Base-by-base conservation (phyloP, 495 filamentous ascomycete species). In the Daldinia bambusicola region DNA sequence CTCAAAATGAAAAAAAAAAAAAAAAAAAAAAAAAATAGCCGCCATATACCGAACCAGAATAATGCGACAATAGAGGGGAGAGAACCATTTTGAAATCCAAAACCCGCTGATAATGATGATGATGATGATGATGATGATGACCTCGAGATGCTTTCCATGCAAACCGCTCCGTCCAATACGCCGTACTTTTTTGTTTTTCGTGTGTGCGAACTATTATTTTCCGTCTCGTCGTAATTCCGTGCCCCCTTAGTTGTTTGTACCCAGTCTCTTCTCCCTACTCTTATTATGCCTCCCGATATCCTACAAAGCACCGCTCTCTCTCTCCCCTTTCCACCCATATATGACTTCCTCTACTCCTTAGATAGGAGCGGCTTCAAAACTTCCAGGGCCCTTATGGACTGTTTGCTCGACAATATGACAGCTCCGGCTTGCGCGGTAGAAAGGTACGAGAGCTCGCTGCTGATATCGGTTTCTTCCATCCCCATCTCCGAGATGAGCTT, bases 401-500 rank as follows among this genome's bases (percentile, higher is more conserved):
- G 91, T 66, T 90, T 87, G 73, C 89, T 85, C 0, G 87, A 87
- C 62, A 99, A 87, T 70, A 99, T 92, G 8, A 99, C 95, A 2
- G 93, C 95, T 6, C 95, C 95, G 0, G 95, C 93, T 48, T 91
- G 86, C 12, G 93, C 93, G 2, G 95, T 98, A 70, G 89, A 92
- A 63, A 98, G 82, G 74, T 97, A 99, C 64, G 89, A 92, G 82
- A 99, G 89, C 79, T 97, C 95, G n/a, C 93, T 85, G 20, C 85
- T 85, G 63, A 84, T 85, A 7, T 80, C 75, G 0, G 65, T 74
- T n/a, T 82, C 82, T 13, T 73, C 60, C 71, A 84, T 85, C 18
- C 70, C 61, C 82, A 86, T 82, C 63, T 85, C 85, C 63, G 78
- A 86, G 1, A 92, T 91, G 43, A 97, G 83, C 67, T 87, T 87